Conservation (phyloP, 2,329 filamentous ascomycete genomes). For the Colletotrichum musae region DNA sequence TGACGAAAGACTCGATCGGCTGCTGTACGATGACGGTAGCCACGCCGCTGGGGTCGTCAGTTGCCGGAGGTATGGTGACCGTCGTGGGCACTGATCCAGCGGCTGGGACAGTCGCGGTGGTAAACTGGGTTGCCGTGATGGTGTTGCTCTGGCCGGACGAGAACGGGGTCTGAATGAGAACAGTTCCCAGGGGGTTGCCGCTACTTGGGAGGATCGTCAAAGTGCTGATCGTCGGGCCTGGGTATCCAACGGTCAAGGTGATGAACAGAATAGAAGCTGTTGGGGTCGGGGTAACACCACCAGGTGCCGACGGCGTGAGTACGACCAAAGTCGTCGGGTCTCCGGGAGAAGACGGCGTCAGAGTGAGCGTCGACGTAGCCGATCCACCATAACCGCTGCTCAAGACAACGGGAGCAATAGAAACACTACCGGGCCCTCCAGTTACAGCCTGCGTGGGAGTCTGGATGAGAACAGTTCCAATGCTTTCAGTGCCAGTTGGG, state of each 20-base stretch:
- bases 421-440: not conserved
- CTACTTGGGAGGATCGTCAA: constrained; percentile 6
- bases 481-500: constrained; percentile 9
- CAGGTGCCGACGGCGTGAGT: constrained; percentile 14
- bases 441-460: constrained; percentile 16
- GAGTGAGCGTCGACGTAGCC: constrained; percentile 27
- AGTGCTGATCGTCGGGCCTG: constrained; percentile 3
- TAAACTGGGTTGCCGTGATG: constrained; percentile 11
- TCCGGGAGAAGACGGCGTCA: constrained; percentile 19
- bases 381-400: constrained; percentile 30
- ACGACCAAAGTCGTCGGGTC: constrained; percentile 34
- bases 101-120: constrained; percentile 4
- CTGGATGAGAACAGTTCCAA: constrained; percentile 22
- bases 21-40: constrained; percentile 17
- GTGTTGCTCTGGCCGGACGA: constrained; percentile 8
- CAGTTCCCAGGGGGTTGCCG: constrained; percentile 5
- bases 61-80: constrained; percentile 5
- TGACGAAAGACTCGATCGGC: constrained; percentile 12
- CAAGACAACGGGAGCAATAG: constrained; percentile 8
- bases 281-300: not conserved
- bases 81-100: constrained; percentile 21
- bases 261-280: not conserved
- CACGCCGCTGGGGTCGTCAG: constrained; percentile 13
- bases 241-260: constrained; percentile 14
- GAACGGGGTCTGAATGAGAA: constrained; percentile 11